These are phyloP conservation scores for Rhodomyrtus tomentosa DNA, from an alignment of 345 rosid species.

Conservation along the genomic window DNA sequence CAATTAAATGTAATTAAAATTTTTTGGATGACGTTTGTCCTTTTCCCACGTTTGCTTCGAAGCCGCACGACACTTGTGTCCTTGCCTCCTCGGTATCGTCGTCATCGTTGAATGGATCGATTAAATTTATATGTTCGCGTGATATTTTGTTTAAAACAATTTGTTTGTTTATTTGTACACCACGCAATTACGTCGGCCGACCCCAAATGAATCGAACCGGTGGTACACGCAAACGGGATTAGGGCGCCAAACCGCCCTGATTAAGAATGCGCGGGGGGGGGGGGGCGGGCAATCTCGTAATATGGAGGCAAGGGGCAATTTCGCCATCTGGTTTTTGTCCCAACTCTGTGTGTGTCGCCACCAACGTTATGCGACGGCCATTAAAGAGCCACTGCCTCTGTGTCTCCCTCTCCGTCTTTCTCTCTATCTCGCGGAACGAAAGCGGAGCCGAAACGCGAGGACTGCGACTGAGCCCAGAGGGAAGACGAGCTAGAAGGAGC, in stretches of 20 bases:
- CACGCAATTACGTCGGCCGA: too few relatives aligned
- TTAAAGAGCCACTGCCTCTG: background rate
- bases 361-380: background rate
- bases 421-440: background rate
- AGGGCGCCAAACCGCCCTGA: background rate
- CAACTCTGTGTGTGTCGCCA: accelerated
- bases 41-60: background rate
- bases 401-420: background rate
- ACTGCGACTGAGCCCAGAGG: background rate
- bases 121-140: background rate
- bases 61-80: background rate
- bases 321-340: background rate
- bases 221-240: background rate
- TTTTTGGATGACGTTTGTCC: too few relatives aligned
- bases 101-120: background rate
- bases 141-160: background rate
- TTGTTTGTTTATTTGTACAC: too few relatives aligned
- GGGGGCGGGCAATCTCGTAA: background rate
- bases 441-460: background rate
- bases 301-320: background rate
- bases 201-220: too few relatives aligned
- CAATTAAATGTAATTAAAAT: too few relatives aligned
- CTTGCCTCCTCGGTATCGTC: background rate
- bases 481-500: background rate
- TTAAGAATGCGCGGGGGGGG: background rate